phyloP scores from a whole-genome alignment of 163 green algal species.

The Scenedesmus sp. region DNA sequence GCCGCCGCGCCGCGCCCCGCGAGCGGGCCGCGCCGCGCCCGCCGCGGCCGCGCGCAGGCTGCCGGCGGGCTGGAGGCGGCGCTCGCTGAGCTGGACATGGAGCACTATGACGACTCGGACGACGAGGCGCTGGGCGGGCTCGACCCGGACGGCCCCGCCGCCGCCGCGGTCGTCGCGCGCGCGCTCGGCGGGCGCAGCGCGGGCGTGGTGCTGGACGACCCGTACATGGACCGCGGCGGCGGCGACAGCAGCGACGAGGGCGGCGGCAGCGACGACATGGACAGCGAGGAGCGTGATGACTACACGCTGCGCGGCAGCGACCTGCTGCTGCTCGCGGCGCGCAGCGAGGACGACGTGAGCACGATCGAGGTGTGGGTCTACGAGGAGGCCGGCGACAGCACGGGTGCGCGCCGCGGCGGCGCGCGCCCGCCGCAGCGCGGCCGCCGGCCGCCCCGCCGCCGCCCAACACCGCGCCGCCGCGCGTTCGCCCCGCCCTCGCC shows the following conservation, averaged over 20 bases:
- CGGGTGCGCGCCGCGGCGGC: constrained; percentile 30
- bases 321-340: constrained; percentile 88
- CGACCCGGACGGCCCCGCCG: constrained; percentile 48
- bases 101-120: constrained; percentile 85
- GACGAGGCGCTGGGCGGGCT: constrained; percentile 62
- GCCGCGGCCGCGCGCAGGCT: not conserved
- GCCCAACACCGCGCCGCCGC: not conserved
- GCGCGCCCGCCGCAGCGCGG: no score
- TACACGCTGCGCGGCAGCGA: constrained; percentile 78
- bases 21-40: no score
- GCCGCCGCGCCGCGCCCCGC: not conserved
- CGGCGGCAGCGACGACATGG: constrained; percentile 60
- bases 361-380: constrained; percentile 97
- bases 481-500: not conserved
- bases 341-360: constrained; percentile 95
- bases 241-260: constrained; percentile 41
- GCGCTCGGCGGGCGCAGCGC: constrained; percentile 64
- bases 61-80: constrained; percentile 64
- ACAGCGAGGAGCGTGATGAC: constrained; percentile 80
- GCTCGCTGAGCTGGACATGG: constrained; percentile 93
- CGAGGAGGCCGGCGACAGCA: constrained; percentile 77
- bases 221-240: constrained; percentile 43
- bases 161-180: constrained; percentile 31
- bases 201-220: constrained; percentile 44
- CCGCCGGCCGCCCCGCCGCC: no score